phyloP scores from a whole-genome alignment of 2,329 filamentous ascomycete genomes.

The Iodosphaeria phyllophila region DNA sequence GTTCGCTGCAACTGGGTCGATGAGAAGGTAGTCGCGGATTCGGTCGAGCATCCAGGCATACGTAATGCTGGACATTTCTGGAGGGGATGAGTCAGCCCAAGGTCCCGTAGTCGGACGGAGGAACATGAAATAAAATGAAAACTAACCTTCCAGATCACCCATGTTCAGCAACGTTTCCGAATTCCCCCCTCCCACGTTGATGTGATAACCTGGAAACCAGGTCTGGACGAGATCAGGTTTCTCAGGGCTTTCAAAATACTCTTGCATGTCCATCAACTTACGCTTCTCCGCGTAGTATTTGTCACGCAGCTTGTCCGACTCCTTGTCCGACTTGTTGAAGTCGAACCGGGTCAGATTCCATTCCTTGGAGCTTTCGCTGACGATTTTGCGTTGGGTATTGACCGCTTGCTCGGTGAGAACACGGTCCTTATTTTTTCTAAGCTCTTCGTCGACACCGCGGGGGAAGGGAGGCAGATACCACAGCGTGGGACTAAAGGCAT shows the following conservation, averaged over 20 bases:
- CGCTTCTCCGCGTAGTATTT: too few species aligned
- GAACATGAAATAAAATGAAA: too few species aligned
- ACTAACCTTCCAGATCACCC: not conserved
- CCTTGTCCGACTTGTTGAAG: not conserved
- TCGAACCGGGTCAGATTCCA: not conserved
- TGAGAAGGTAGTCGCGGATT: not conserved
- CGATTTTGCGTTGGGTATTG: not conserved
- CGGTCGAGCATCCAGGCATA: not conserved
- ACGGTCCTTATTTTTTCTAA: not conserved
- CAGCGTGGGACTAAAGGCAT: conserved; percentile 29
- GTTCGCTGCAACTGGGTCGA: too few species aligned
- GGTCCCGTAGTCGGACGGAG: not conserved
- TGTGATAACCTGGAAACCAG: conserved; percentile 35
- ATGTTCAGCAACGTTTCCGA: not conserved
- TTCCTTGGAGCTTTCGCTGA: not conserved
- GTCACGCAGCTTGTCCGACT: not conserved
- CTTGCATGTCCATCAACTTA: conserved; percentile 4
- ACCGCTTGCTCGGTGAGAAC: not conserved
- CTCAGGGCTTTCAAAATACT: conserved; percentile 1
- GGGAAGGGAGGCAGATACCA: conserved; percentile 27
- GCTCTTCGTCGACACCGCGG: not conserved
- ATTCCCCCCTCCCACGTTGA: conserved; percentile 29
- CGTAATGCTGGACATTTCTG: not conserved
- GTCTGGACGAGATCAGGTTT: conserved; percentile 25
- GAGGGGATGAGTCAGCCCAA: not conserved